These are phyloP conservation scores for Alternaria arbusti DNA, from an alignment of 2,329 filamentous ascomycete genomes.

Conservation along the genomic window DNA sequence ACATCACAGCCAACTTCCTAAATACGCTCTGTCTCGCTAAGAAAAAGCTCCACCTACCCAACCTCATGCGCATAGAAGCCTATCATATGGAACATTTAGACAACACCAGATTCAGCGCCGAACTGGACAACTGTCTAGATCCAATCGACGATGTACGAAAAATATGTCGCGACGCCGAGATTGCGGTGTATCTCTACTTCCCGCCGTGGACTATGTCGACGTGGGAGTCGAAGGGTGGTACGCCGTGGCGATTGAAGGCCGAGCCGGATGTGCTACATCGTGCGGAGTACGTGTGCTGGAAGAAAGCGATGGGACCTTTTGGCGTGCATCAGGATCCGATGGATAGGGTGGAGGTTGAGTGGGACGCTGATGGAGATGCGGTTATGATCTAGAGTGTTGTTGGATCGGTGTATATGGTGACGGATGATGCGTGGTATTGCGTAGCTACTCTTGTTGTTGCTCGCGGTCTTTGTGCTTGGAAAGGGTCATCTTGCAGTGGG, in stretches of 20 bases:
- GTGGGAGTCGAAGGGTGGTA: constrained; percentile 4
- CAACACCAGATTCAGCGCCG: background rate
- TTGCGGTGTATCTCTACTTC: constrained; percentile 16
- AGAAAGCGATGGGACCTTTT: background rate
- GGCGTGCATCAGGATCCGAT: background rate
- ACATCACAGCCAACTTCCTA: constrained; percentile 6
- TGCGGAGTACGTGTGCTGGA: background rate
- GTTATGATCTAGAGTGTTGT: constrained; percentile 1
- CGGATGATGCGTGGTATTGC: background rate
- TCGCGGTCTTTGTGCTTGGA: no score
- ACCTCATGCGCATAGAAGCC: constrained; percentile 15
- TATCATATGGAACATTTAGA: constrained; percentile 4
- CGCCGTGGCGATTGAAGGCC: constrained; percentile 14
- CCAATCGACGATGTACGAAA: background rate
- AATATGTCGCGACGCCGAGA: constrained; percentile 3
- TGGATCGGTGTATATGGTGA: background rate
- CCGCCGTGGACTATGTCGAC: constrained; percentile 10
- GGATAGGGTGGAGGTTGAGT: constrained; percentile 1
- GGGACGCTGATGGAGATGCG: constrained; percentile 13
- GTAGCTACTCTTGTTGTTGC: no score
- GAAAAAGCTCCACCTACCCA: constrained; percentile 1
- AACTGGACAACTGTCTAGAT: background rate
- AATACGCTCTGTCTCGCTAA: constrained; percentile 12
- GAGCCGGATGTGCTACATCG: background rate
- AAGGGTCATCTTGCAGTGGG: no score